Evolutionary conservation across 2,329 filamentous ascomycete species (phyloP).

Genomic region (Neofusicoccum sp.): DNA sequence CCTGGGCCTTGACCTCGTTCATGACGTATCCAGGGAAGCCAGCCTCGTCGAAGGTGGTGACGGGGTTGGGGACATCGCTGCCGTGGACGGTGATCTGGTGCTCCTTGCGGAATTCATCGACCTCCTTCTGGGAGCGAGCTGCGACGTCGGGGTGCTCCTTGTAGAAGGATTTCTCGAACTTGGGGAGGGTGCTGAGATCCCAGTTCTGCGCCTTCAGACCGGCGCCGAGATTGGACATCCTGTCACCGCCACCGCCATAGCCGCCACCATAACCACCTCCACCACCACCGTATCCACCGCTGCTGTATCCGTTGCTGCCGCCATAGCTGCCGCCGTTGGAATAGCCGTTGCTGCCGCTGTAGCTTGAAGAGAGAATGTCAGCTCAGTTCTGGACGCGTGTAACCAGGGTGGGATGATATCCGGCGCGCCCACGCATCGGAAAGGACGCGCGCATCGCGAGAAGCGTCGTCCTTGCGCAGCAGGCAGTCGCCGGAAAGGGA

Average conservation of each 20-base stretch:
- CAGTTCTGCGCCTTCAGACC: conserved; percentile 84
- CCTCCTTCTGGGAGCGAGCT: conserved; percentile 70
- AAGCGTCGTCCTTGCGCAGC: neutral
- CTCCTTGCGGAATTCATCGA: conserved; percentile 83
- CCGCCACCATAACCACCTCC: conserved; percentile 32
- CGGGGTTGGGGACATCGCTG: conserved; percentile 80
- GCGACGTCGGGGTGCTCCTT: conserved; percentile 85
- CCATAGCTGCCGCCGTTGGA: conserved; percentile 27
- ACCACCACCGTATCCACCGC: conserved; percentile 24
- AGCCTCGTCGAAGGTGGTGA: conserved; percentile 96
- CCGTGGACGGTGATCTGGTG: conserved; percentile 83
- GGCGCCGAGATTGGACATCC: conserved; percentile 88
- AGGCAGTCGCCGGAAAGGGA: neutral
- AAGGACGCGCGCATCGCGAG: conserved; percentile 2
- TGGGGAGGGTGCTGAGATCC: conserved; percentile 78
- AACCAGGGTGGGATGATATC: neutral
- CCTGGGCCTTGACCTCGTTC: conserved; percentile 97
- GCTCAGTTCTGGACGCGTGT: neutral
- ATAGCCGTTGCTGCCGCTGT: conserved; percentile 27
- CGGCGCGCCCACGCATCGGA: conserved; percentile 1
- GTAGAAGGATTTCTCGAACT: conserved; percentile 99
- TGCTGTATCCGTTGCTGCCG: conserved; percentile 29
- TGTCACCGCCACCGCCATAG: conserved; percentile 75
- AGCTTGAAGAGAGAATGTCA: neutral
- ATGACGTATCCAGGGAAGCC: conserved; percentile 96